Conservation (phyloP, 1,284 basidiomycete species). For the Leccinum griseonigrum region DNA sequence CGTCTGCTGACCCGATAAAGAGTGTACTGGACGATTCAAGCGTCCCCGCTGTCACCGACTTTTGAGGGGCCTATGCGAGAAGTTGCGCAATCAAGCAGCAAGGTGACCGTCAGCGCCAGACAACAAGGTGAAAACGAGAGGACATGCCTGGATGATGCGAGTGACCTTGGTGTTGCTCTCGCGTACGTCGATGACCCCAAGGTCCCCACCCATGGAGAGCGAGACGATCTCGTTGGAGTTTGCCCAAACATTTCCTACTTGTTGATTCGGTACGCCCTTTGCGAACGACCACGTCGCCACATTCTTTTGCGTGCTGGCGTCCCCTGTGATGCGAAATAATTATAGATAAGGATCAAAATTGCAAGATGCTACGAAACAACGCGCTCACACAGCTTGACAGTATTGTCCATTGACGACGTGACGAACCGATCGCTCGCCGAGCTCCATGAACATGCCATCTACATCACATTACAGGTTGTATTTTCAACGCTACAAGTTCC, state of each 20-base stretch:
- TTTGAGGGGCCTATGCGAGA: conserved; percentile 67
- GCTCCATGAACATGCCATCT: conserved; percentile 82
- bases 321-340: conserved; percentile 52
- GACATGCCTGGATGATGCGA: conserved; percentile 58
- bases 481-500: not conserved
- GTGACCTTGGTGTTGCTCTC: conserved; percentile 59
- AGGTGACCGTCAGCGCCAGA: not conserved
- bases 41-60: conserved; percentile 69
- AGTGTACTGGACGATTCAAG: conserved; percentile 59
- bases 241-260: conserved; percentile 88
- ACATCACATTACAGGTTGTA: not conserved
- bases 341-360: not conserved
- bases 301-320: conserved; percentile 69
- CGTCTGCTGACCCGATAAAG: conserved; percentile 82
- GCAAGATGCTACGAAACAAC: not conserved
- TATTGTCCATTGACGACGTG: conserved; percentile 87
- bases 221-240: conserved; percentile 72
- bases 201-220: conserved; percentile 78
- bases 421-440: conserved; percentile 71
- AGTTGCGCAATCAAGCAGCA: not conserved
- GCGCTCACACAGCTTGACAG: conserved; percentile 79
- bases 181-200: conserved; percentile 80
- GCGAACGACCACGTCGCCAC: conserved; percentile 72
- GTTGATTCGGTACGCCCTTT: conserved; percentile 69
- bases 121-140: not conserved